These are phyloP conservation scores for Phytopythium chamaehyphon DNA, from an alignment of 352 stramenopile species.

Conservation along the genomic window DNA sequence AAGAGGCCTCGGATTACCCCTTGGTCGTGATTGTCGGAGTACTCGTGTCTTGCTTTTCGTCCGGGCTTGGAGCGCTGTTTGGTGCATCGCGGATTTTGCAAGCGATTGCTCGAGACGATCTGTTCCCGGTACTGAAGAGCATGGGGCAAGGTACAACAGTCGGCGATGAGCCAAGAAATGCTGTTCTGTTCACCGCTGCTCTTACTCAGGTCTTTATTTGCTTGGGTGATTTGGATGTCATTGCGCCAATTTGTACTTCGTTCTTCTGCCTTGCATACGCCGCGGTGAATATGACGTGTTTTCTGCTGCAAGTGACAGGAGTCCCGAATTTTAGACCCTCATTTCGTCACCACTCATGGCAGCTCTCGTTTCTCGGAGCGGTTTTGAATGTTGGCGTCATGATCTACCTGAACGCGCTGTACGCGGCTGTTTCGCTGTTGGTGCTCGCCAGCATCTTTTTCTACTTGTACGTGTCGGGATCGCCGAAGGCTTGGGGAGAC, in stretches of 20 bases:
- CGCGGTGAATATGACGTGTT: slow-evolving; percentile 68
- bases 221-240: slow-evolving; percentile 66
- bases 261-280: slow-evolving; percentile 83
- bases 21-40: slow-evolving; percentile 62
- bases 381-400: slow-evolving; percentile 67
- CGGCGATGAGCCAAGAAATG: slow-evolving; percentile 66
- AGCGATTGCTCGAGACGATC: slow-evolving; percentile 66
- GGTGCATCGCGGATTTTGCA: slow-evolving; percentile 69
- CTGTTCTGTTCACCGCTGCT: slow-evolving; percentile 59
- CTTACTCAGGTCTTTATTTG: slow-evolving; percentile 69
- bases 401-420: slow-evolving; percentile 68
- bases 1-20: slow-evolving; percentile 49
- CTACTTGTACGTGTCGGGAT: slow-evolving; percentile 57
- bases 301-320: slow-evolving; percentile 67
- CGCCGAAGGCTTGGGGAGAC: slow-evolving; percentile 61
- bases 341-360: slow-evolving; percentile 69
- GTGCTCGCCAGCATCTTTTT: slow-evolving; percentile 54
- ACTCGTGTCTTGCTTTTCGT: slow-evolving; percentile 67
- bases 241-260: slow-evolving; percentile 75
- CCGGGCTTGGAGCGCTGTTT: slow-evolving; percentile 61
- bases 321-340: slow-evolving; percentile 78
- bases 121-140: slow-evolving; percentile 43
- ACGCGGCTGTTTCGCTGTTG: slow-evolving; percentile 50
- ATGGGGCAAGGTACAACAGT: slow-evolving; percentile 48
- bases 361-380: slow-evolving; percentile 51